phyloP scores from a whole-genome alignment of 2,329 filamentous ascomycete genomes.

The Curvularia hawaiiensis region DNA sequence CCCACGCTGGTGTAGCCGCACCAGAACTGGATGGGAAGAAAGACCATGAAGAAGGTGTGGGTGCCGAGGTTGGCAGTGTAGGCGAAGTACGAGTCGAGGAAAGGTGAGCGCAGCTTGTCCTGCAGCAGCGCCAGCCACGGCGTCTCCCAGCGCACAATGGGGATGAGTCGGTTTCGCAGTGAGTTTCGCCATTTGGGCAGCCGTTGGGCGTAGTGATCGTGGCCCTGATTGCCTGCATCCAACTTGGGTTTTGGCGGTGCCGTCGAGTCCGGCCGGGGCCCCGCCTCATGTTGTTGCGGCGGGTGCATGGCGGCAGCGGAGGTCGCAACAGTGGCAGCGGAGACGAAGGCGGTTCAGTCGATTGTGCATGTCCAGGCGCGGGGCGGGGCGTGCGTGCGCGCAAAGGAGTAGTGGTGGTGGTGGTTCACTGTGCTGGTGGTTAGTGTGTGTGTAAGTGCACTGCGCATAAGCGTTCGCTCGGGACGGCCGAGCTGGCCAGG shows the following conservation, averaged over 20 bases:
- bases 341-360: slow-evolving; percentile 10
- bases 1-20: slow-evolving; percentile 85
- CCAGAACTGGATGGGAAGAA: slow-evolving; percentile 95
- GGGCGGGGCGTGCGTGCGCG: background rate
- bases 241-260: slow-evolving; percentile 26
- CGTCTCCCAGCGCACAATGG: slow-evolving; percentile 91
- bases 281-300: slow-evolving; percentile 28
- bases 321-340: slow-evolving; percentile 14
- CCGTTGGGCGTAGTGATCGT: slow-evolving; percentile 75
- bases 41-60: slow-evolving; percentile 98
- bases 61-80: slow-evolving; percentile 95
- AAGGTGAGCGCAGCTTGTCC: slow-evolving; percentile 75
- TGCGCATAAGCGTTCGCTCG: background rate
- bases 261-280: background rate
- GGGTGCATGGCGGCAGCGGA: slow-evolving; percentile 28
- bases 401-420: background rate
- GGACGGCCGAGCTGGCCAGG: slow-evolving; percentile 8
- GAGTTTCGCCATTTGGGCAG: slow-evolving; percentile 89
- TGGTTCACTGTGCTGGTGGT: background rate
- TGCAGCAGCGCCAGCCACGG: slow-evolving; percentile 91
- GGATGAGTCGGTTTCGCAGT: slow-evolving; percentile 80
- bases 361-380: slow-evolving; percentile 22
- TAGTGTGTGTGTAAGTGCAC: background rate
- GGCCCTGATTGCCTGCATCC: slow-evolving; percentile 79
- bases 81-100: slow-evolving; percentile 95